Conservation (phyloP, 2,329 filamentous ascomycete genomes). For the Colletotrichum horii region DNA sequence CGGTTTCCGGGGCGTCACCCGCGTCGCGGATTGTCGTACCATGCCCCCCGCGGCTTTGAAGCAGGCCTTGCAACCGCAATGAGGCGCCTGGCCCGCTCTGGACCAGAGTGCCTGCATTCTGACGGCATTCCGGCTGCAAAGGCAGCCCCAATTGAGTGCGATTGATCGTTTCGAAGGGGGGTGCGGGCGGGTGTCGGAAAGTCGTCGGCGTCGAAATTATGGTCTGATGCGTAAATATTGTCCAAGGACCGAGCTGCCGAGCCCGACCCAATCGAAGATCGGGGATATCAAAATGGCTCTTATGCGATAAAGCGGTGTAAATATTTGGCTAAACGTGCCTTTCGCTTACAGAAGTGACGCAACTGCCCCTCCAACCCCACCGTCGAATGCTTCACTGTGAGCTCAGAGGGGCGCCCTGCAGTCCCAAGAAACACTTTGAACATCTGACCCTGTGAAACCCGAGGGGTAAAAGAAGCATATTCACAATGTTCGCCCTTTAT, state of each 20-base stretch:
- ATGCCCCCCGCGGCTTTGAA: constrained; percentile 53
- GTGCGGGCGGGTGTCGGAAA: background rate
- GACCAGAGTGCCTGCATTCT: constrained; percentile 74
- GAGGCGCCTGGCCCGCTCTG: constrained; percentile 66
- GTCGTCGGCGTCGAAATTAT: constrained; percentile 1
- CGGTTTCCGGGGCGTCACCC: constrained; percentile 53
- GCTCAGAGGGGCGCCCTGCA: background rate
- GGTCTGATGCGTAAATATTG: background rate
- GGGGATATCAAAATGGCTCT: background rate
- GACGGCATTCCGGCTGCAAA: constrained; percentile 35
- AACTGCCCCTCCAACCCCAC: constrained; percentile 22
- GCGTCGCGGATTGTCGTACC: constrained; percentile 55
- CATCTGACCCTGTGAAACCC: background rate
- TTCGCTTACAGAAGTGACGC: constrained; percentile 3
- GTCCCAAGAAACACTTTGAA: background rate
- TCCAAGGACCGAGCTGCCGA: background rate
- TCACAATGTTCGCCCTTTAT: constrained; percentile 67
- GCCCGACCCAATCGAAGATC: background rate
- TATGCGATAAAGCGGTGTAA: background rate
- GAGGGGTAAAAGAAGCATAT: background rate
- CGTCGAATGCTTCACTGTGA: background rate
- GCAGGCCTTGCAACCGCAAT: constrained; percentile 69
- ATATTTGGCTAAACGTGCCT: background rate
- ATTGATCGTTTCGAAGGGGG: background rate
- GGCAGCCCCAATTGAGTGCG: constrained; percentile 3